Conservation (phyloP, 169 alveolate genomes). For the Eimeria acervulina region DNA sequence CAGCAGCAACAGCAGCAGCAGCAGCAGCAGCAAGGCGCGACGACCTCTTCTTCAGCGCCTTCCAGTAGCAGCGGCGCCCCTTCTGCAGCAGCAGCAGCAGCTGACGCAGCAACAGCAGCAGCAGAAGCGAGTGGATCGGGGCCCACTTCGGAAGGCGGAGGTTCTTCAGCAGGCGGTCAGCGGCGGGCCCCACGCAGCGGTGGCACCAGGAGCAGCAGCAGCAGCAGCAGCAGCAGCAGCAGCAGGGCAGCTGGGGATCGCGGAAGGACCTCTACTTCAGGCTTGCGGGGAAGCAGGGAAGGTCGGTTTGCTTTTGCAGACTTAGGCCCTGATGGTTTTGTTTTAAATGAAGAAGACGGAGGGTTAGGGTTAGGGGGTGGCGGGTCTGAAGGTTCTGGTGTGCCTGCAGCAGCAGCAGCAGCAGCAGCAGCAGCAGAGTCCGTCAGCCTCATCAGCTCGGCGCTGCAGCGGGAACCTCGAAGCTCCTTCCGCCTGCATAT, state of each 20-base stretch:
- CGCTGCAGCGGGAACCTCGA: slow-evolving; percentile 26
- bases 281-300: background rate
- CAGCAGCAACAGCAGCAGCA: background rate
- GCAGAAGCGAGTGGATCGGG: background rate
- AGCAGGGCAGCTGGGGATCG: background rate
- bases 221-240: too few species aligned
- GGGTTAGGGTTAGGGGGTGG: background rate
- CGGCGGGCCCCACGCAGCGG: background rate
- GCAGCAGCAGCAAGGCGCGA: slow-evolving; percentile 8
- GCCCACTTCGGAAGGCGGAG: background rate
- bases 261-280: too few species aligned
- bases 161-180: slow-evolving; percentile 4
- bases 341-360: background rate
- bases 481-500: slow-evolving; percentile 29
- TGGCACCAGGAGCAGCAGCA: too few species aligned
- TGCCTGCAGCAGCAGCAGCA: slow-evolving; percentile 6
- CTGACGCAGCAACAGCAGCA: too few species aligned
- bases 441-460: background rate
- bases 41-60: background rate
- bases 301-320: background rate
- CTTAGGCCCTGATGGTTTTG: background rate
- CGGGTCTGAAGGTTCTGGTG: background rate
- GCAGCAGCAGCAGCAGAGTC: background rate
- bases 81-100: too few species aligned
- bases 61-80: background rate